phyloP scores from a whole-genome alignment of 352 stramenopile species.

The Saprolegnia diclina region DNA sequence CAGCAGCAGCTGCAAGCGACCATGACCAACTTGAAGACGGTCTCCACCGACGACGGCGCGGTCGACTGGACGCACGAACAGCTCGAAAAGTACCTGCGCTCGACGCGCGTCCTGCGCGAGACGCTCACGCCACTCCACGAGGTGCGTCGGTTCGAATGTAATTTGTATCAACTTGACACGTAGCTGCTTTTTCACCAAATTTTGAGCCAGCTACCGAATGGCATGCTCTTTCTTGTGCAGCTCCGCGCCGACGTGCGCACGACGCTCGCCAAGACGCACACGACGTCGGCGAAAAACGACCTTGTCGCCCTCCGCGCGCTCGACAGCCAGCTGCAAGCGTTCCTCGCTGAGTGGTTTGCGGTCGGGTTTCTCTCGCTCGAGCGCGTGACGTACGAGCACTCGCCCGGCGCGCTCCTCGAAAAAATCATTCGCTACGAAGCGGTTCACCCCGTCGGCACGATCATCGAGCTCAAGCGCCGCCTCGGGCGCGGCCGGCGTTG shows the following conservation, averaged over 20 bases:
- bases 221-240: constrained; percentile 79
- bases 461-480: constrained; percentile 89
- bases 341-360: constrained; percentile 90
- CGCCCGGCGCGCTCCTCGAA: constrained; percentile 88
- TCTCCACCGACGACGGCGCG: constrained; percentile 35
- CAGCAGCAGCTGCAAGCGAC: constrained; percentile 54
- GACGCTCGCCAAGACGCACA: constrained; percentile 49
- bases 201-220: constrained; percentile 65
- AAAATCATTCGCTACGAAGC: constrained; percentile 94
- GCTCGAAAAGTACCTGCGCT: constrained; percentile 70
- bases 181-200: constrained; percentile 83
- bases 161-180: neutral
- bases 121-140: constrained; percentile 36
- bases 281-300: constrained; percentile 33
- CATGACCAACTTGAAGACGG: constrained; percentile 44
- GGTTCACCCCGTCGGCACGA: constrained; percentile 90
- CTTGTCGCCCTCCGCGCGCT: constrained; percentile 53
- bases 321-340: constrained; percentile 70
- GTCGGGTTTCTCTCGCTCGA: constrained; percentile 87
- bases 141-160: neutral
- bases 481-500: constrained; percentile 82
- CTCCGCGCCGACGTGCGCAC: constrained; percentile 64
- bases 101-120: constrained; percentile 53
- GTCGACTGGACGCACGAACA: constrained; percentile 66
- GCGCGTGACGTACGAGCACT: constrained; percentile 92